Evolutionary conservation across 805 yeast genomes (phyloP), one percentile per base, ranked within the genome.

Genomic region (Pichia membranifaciens): DNA sequence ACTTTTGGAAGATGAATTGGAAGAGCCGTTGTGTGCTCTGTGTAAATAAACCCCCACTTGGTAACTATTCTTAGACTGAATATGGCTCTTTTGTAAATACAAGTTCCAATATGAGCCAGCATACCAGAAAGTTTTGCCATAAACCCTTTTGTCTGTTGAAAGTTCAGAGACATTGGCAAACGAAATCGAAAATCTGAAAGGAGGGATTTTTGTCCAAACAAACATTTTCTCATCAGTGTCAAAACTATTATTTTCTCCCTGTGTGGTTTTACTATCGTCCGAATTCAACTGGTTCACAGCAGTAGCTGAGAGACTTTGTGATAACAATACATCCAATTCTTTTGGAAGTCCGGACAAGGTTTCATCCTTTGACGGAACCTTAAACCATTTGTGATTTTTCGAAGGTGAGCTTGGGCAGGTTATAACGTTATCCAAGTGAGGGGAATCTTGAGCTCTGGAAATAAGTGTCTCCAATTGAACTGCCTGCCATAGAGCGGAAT

Each of bases 91-190:
- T 49, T 78, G 82, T 29, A 76, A 62, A 55, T 78, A 78, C 8
- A 78, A 58, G 51, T 75, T 76, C 82, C 82, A 78, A 53, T 72
- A 75, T 10, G 81, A 75, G 0, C 82, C 82, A n/a, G 81, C 80
- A 54, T 76, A 77, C 80, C 81, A 77, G 31, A 75, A 64, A 0
- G 79, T 71, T 49, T 72, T 70, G 9, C 77, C 73, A 53, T 77
- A 77, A 1, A 74, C 73, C 37, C 81, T 61, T 53, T 69, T 72
- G 16, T 71, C 76, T 1, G 72, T 66, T 15, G 65, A 59, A 16
- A 78, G 61, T 12, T 68, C 69, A 3, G 75, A 69, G 2, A 78
- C 70, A 44, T 74, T 69, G 8, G 72, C 67, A 58, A 78, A 78
- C 4, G 78, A 74, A 42, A 76, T 69, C 0, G 80, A 72, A 54